A percentile compares a stretch with the other conserved stretches of the same genome.
Conservation (phyloP, 2,329 filamentous ascomycete genomes). For the Nemania sp. region DNA sequence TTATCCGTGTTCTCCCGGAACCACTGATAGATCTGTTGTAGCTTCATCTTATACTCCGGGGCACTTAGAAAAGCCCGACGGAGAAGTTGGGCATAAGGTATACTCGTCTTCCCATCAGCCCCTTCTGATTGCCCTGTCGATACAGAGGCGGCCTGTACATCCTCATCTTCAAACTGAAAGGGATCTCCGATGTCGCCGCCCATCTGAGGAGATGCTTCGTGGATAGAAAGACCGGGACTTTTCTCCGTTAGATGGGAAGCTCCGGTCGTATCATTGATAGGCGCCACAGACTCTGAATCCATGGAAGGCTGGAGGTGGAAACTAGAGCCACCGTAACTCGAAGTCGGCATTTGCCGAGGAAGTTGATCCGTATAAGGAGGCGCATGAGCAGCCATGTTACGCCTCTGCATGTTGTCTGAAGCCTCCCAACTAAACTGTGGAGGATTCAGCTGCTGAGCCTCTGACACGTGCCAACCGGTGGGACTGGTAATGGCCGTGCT, state of each 20-base stretch:
- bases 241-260: neutral
- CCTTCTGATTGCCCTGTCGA: slow-evolving; percentile 43
- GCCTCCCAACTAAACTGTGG: slow-evolving; percentile 35
- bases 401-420: slow-evolving; percentile 24
- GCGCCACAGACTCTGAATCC: slow-evolving; percentile 1
- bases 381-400: slow-evolving; percentile 24
- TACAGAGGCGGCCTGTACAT: neutral
- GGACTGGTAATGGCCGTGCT: slow-evolving; percentile 47
- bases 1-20: slow-evolving; percentile 86
- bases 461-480: slow-evolving; percentile 47
- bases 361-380: slow-evolving; percentile 36
- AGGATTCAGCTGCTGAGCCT: slow-evolving; percentile 37
- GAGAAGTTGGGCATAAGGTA: slow-evolving; percentile 86
- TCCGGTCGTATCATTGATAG: neutral
- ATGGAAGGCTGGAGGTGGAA: slow-evolving; percentile 18
- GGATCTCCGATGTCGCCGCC: slow-evolving; percentile 8
- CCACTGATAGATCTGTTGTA: slow-evolving; percentile 93
- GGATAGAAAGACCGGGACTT: slow-evolving; percentile 19
- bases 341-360: slow-evolving; percentile 31
- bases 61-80: slow-evolving; percentile 78
- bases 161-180: slow-evolving; percentile 30
- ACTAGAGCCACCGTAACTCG: slow-evolving; percentile 22
- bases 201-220: slow-evolving; percentile 27
- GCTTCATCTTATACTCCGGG: slow-evolving; percentile 75
- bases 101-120: slow-evolving; percentile 56